Base-by-base conservation (phyloP, 2,329 filamentous ascomycete species). In the Dendrostoma leiphaemia region DNA sequence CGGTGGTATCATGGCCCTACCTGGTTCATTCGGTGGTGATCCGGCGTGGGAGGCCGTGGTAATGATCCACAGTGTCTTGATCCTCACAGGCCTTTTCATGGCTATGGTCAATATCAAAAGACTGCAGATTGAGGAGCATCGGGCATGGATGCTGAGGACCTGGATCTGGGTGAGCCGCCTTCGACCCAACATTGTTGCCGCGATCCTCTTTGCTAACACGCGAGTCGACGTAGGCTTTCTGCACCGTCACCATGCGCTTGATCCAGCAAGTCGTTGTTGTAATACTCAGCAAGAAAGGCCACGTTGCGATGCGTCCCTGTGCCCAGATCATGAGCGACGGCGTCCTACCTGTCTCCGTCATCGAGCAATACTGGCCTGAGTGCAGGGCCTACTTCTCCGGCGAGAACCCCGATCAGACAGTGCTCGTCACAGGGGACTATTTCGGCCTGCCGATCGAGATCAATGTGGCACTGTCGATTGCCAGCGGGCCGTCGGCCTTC, bases 131-230 rank as follows among this genome's bases (percentile, higher is more conserved):
- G 81, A 85, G 29, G 77, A 85, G 61, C 83, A 86, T 57, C 74
- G 83, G 1, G 80, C 80, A 3, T 86, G 82, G 83, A 86, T 86
- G 83, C 61, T 86, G 28, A 66, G 83, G 21, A 72, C 77, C 7
- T 79, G 77, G 77, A 68, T 77, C 35, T 76, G 77, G 57, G 72
- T 77, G 57, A 34, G 52, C 12, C 15, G 7, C 8, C 4, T 31
- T 7, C 3, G 7, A 29, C 26, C 38, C 17, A 31, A 31, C 12
- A 6, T 21, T 17, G 23, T 7, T 21, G 3, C 24, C 24, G 4
- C 23, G 6, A 19, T 19, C 21, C 24, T 23, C 17, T 29, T 23
- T n/a, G 40, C 37, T 51, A 15, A 43, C 5, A 19, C 7, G 13
- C n/a, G 32, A 23, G 7, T 21, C 29, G 17, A 19, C 1, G 8